These are phyloP conservation scores for Physaria fendleri DNA, from an alignment of 345 rosid species.

Conservation along the genomic window DNA sequence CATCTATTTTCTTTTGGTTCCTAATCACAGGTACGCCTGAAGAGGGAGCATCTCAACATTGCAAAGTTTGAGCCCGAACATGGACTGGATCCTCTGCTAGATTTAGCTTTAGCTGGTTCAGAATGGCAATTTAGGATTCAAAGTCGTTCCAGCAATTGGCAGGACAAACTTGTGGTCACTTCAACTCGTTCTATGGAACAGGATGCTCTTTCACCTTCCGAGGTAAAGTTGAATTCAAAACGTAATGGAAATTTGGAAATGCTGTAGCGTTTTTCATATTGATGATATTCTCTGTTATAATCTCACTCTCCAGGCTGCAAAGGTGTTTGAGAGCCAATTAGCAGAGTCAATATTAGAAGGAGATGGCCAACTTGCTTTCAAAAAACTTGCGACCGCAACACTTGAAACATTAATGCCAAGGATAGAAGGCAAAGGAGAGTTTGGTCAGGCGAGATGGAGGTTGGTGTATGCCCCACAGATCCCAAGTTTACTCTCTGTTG, in stretches of 20 bases:
- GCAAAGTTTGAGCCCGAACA: conserved; percentile 96
- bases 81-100: conserved; percentile 85
- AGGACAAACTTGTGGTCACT: conserved; percentile 86
- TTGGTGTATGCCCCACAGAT: conserved; percentile 97
- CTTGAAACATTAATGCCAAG: conserved; percentile 90
- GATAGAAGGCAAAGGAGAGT: conserved; percentile 95
- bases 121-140: conserved; percentile 98
- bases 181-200: conserved; percentile 91
- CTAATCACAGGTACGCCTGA: conserved; percentile 73
- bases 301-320: conserved; percentile 59
- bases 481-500: conserved; percentile 93
- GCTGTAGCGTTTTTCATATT: neutral
- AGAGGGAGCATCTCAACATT: conserved; percentile 83
- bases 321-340: conserved; percentile 88
- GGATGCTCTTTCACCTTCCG: conserved; percentile 88
- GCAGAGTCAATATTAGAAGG: conserved; percentile 98
- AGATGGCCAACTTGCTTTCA: conserved; percentile 92
- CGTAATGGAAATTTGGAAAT: neutral
- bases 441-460: conserved; percentile 98
- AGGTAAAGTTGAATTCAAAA: conserved; percentile 47
- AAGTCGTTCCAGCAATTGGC: conserved; percentile 97
- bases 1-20: conserved; percentile 1
- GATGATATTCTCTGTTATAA: neutral
- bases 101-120: conserved; percentile 95
- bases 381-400: conserved; percentile 95